Conservation (phyloP, 139 green algal genomes). For the Picochlorum sp. region DNA sequence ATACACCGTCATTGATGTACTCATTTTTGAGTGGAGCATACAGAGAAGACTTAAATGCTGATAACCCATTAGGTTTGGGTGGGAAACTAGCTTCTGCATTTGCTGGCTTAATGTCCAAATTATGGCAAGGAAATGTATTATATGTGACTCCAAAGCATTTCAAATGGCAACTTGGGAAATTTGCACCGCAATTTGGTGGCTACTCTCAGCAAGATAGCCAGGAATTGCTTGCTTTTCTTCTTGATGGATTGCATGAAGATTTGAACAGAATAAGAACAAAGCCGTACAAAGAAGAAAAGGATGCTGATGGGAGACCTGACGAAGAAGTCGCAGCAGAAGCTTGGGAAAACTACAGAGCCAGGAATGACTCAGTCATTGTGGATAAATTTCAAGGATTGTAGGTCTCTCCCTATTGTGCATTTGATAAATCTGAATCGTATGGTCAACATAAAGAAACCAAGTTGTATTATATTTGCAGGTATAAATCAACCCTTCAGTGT, state of each 20-base stretch:
- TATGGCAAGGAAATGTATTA: conserved; percentile 61
- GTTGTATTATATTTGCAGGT: conserved; percentile 14
- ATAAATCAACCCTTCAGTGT: conserved; percentile 81
- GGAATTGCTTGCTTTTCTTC: conserved; percentile 87
- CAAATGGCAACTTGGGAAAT: conserved; percentile 71
- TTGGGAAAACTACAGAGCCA: conserved; percentile 68
- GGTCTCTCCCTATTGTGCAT: too few species aligned
- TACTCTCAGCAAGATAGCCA: conserved; percentile 91
- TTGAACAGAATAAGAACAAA: conserved; percentile 87
- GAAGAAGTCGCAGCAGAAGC: conserved; percentile 65
- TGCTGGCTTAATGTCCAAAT: conserved; percentile 60
- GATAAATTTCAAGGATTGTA: conserved; percentile 72
- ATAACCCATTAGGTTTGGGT: conserved; percentile 80
- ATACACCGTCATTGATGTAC: conserved; percentile 65
- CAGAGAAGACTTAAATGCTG: conserved; percentile 63
- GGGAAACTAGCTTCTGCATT: conserved; percentile 86
- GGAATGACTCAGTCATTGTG: conserved; percentile 87
- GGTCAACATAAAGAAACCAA: neutral
- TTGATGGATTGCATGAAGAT: conserved; percentile 86
- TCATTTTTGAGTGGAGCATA: conserved; percentile 64
- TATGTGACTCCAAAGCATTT: conserved; percentile 54
- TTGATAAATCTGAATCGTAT: neutral
- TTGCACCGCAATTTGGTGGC: conserved; percentile 84
- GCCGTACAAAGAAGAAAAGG: conserved; percentile 84
- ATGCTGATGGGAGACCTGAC: conserved; percentile 62